These are phyloP conservation scores for Pluteus cervinus DNA, from an alignment of 768 basidiomycete genomes.

Conservation along the genomic window DNA sequence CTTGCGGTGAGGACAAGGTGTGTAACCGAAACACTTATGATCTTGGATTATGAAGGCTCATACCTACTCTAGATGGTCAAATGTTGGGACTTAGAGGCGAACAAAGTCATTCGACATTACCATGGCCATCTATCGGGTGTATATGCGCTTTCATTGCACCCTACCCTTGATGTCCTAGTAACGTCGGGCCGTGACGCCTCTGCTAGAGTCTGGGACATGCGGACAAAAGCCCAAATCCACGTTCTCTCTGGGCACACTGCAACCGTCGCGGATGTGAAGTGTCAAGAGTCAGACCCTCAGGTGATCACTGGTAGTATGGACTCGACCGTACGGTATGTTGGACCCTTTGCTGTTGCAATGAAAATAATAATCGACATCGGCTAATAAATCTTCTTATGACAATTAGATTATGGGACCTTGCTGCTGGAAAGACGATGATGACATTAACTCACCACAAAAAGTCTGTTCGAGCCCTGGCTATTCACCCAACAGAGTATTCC, in stretches of 20 bases:
- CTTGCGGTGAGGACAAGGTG: slow-evolving; percentile 97
- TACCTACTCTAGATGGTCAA: slow-evolving; percentile 81
- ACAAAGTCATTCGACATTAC: slow-evolving; percentile 98
- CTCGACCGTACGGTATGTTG: slow-evolving; percentile 85
- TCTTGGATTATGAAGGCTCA: slow-evolving; percentile 1
- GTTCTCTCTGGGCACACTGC: slow-evolving; percentile 90
- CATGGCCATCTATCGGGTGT: slow-evolving; percentile 98
- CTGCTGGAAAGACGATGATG: slow-evolving; percentile 94
- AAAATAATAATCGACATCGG: too few relatives aligned
- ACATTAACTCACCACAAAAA: slow-evolving; percentile 99
- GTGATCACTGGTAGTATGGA: slow-evolving; percentile 99
- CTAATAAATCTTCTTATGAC: slow-evolving; percentile 6
- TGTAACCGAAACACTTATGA: slow-evolving; percentile 6
- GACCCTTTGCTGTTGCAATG: too few relatives aligned
- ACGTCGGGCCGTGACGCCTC: slow-evolving; percentile 96
- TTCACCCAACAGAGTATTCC: slow-evolving; percentile 95
- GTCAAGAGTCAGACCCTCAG: slow-evolving; percentile 96
- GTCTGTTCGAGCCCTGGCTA: slow-evolving; percentile 87
- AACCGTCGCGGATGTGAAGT: slow-evolving; percentile 93
- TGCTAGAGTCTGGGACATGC: slow-evolving; percentile 99
- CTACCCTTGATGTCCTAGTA: slow-evolving; percentile 92
- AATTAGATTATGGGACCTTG: slow-evolving; percentile 88
- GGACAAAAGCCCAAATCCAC: slow-evolving; percentile 94
- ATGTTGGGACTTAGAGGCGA: slow-evolving; percentile 98
- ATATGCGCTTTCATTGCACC: slow-evolving; percentile 89